Conservation (phyloP, 139 green algal species). For the Parachlorella kessleri region DNA sequence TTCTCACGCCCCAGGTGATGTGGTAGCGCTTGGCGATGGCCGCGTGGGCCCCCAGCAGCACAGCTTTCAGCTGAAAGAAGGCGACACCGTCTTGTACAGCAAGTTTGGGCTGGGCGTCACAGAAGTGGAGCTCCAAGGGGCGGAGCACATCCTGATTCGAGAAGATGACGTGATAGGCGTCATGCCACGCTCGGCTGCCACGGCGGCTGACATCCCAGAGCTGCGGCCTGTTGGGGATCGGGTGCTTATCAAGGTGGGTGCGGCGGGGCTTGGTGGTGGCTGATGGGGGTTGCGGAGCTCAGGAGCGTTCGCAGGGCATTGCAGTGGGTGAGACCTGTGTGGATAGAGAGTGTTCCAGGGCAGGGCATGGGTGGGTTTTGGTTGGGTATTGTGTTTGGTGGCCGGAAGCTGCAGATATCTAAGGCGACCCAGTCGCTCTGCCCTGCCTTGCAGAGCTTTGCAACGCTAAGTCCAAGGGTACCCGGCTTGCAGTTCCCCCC, state of each 20-base stretch:
- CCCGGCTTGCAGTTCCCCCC: too few relatives aligned
- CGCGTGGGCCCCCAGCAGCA: slow-evolving; percentile 50
- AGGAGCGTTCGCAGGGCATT: too few relatives aligned
- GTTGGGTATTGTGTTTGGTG: too few relatives aligned
- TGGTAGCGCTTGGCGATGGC: slow-evolving; percentile 76
- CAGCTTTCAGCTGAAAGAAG: slow-evolving; percentile 55
- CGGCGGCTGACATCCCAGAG: slow-evolving; percentile 84
- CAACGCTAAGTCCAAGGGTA: too few relatives aligned
- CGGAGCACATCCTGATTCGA: slow-evolving; percentile 84
- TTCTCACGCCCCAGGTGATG: slow-evolving; percentile 62
- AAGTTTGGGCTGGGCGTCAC: slow-evolving; percentile 95
- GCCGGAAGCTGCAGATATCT: too few relatives aligned
- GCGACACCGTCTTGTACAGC: slow-evolving; percentile 88
- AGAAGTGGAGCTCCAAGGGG: slow-evolving; percentile 77
- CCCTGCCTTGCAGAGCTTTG: too few relatives aligned
- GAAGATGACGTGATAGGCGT: slow-evolving; percentile 93
- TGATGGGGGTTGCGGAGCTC: too few relatives aligned
- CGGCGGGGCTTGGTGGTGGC: too few relatives aligned
- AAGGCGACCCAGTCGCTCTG: too few relatives aligned
- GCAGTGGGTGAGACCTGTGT: too few relatives aligned
- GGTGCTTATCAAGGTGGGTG: slow-evolving; percentile 83
- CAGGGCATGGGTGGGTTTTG: too few relatives aligned
- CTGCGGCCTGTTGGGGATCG: slow-evolving; percentile 85
- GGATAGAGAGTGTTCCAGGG: too few relatives aligned
- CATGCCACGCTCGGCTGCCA: slow-evolving; percentile 73